Base-by-base conservation (phyloP, 768 basidiomycete species). In the Pleurotus eryngii region DNA sequence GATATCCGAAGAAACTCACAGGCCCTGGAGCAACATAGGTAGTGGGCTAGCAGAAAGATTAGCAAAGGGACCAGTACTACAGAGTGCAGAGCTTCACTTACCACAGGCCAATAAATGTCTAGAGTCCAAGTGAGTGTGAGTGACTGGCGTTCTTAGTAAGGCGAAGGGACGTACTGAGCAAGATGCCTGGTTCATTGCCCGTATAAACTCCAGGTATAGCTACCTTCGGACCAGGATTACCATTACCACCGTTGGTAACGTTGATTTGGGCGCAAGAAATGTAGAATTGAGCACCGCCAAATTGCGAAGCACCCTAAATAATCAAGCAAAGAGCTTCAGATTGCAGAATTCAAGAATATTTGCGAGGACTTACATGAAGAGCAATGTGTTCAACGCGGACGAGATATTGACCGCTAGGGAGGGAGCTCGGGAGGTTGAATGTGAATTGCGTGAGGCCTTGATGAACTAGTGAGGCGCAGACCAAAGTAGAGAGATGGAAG, bases 281-380 rank as follows among this genome's bases (percentile, higher is more conserved):
- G 59, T 72, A 72, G 64, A 69, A 72, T 68, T 72, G 71, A 9
- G 69, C 71, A 63, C 76, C 78, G 9, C 76, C 77, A 61, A 69
- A 77, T 15, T 69, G 70, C 8, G 60, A 60, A 9, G 78, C 77
- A 7, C 60, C 46, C 60, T 80, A 77, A 78, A 37, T 76, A 76
- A 47, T 76, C 76, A 22, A n/a, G 37, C 14, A 35, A 14, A 30
- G n/a, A 27, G 14, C 20, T 18, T 35, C 22, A 71, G 74, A 50
- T 78, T 69, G 39, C 72, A 67, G 60, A 71, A 75, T 1, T 26
- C 18, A 48, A 22, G 14, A 7, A 38, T 26, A 20, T 15, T 26
- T 22, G 9, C n/a, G 7, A 37, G 11, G 30, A 35, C 35, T 22
- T 35, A 38, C 49, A 15, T 50, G 49, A 38, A 50, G 49, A 15